phyloP scores from a whole-genome alignment of 495 filamentous ascomycete genomes.

The Diplogelasinospora grovesii region DNA sequence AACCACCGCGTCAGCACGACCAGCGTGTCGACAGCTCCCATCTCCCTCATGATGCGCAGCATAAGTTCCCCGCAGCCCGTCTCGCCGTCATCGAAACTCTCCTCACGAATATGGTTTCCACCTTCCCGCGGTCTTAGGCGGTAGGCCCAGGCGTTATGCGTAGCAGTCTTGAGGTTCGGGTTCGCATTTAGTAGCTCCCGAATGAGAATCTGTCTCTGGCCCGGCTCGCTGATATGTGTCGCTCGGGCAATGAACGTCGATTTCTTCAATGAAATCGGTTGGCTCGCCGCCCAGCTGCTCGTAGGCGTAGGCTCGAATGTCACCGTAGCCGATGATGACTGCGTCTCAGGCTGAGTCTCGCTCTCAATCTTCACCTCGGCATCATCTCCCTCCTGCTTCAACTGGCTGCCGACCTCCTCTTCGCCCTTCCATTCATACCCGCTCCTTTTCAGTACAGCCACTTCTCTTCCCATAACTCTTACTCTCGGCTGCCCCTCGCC shows the following conservation, averaged over 20 bases:
- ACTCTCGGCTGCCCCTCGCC: conserved; percentile 67
- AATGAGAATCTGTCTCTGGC: conserved; percentile 29
- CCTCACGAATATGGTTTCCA: conserved; percentile 54
- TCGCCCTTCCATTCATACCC: conserved; percentile 62
- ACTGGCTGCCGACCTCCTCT: conserved; percentile 23
- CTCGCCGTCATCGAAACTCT: conserved; percentile 92
- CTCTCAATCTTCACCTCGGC: conserved; percentile 2
- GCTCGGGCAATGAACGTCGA: conserved; percentile 48
- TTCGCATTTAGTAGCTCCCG: conserved; percentile 33
- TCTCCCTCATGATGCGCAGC: conserved; percentile 71
- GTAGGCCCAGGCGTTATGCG: conserved; percentile 51
- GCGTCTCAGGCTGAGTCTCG: neutral
- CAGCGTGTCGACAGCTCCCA: conserved; percentile 71
- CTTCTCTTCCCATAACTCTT: conserved; percentile 62
- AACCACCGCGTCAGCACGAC: conserved; percentile 94
- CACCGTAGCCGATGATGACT: neutral
- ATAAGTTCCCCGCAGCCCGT: conserved; percentile 75
- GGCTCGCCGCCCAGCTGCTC: conserved; percentile 31
- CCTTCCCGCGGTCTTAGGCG: conserved; percentile 18
- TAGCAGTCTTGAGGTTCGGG: conserved; percentile 37
- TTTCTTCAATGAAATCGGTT: conserved; percentile 37
- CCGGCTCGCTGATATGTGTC: conserved; percentile 29
- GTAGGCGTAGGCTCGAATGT: conserved; percentile 1
- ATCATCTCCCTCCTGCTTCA: conserved; percentile 23
- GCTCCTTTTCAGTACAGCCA: conserved; percentile 67